These are phyloP conservation scores for Aspergillus ostianus DNA, from an alignment of 495 filamentous ascomycete genomes.

Conservation along the genomic window DNA sequence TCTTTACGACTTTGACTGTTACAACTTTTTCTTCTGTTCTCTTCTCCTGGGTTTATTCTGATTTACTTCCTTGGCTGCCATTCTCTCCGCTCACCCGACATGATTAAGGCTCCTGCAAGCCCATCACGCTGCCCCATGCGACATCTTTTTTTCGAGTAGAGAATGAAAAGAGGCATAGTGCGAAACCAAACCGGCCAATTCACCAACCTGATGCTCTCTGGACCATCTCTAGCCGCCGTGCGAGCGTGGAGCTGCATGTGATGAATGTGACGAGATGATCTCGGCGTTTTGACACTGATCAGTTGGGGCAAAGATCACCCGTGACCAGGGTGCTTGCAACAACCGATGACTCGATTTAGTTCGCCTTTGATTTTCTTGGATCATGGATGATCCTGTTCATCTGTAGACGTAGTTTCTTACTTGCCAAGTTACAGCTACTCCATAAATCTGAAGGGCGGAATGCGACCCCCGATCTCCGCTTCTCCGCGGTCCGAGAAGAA, in stretches of 20 bases:
- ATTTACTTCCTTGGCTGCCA: neutral
- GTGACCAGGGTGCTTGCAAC: neutral
- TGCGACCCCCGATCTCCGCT: neutral
- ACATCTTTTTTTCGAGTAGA: neutral
- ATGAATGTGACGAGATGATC: neutral
- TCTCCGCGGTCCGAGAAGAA: constrained; percentile 9
- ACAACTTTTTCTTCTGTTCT: constrained; percentile 15
- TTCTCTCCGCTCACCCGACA: neutral
- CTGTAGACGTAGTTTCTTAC: too few species aligned
- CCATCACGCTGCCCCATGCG: neutral
- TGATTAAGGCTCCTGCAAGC: neutral
- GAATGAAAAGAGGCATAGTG: neutral
- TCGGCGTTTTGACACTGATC: too few species aligned
- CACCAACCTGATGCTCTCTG: neutral
- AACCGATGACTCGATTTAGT: neutral
- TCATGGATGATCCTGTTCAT: neutral
- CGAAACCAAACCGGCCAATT: neutral
- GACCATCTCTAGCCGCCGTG: neutral
- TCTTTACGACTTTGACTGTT: constrained; percentile 25
- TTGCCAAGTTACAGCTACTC: too few species aligned
- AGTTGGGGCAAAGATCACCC: neutral
- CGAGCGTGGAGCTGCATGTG: neutral
- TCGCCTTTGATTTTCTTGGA: too few species aligned
- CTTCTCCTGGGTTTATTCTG: neutral
- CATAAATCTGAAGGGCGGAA: neutral